These are phyloP conservation scores for Fusarium incarnatum DNA, from an alignment of 2,329 filamentous ascomycete genomes.

Conservation along the genomic window DNA sequence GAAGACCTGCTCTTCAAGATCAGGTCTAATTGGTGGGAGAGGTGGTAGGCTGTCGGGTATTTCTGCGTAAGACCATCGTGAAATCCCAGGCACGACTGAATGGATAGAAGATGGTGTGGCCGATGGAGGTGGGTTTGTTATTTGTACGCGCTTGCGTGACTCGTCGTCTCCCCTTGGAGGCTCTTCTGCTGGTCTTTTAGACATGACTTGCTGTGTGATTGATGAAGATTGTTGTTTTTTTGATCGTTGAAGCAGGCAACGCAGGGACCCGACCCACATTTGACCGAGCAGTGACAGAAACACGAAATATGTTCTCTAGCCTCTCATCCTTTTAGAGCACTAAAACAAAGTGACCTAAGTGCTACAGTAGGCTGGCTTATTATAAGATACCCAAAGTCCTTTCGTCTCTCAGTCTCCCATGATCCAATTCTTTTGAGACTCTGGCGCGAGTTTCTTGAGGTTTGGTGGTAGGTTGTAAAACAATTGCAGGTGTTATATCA, in stretches of 20 bases:
- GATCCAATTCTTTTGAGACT: no score
- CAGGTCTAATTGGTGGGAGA: slow-evolving; percentile 71
- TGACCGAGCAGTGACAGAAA: neutral
- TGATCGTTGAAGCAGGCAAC: neutral
- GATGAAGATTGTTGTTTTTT: slow-evolving; percentile 3
- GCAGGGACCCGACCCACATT: slow-evolving; percentile 1
- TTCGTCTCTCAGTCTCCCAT: no score
- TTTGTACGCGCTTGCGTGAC: slow-evolving; percentile 38
- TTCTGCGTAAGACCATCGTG: slow-evolving; percentile 62
- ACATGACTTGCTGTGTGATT: slow-evolving; percentile 22
- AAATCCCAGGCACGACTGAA: slow-evolving; percentile 27
- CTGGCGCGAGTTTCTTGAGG: no score
- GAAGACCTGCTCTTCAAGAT: slow-evolving; percentile 72
- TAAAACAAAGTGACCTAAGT: no score
- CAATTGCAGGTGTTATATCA: neutral
- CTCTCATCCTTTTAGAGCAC: no score
- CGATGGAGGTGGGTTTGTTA: neutral
- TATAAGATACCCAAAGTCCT: no score
- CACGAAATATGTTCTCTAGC: neutral
- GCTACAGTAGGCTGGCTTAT: no score
- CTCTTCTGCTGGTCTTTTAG: slow-evolving; percentile 9
- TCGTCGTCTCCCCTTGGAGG: slow-evolving; percentile 1
- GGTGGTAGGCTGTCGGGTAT: slow-evolving; percentile 64
- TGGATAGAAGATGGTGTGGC: neutral
- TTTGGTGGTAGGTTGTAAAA: neutral